phyloP scores from a whole-genome alignment of 768 basidiomycete species.

The Coprinopsis sp. region DNA sequence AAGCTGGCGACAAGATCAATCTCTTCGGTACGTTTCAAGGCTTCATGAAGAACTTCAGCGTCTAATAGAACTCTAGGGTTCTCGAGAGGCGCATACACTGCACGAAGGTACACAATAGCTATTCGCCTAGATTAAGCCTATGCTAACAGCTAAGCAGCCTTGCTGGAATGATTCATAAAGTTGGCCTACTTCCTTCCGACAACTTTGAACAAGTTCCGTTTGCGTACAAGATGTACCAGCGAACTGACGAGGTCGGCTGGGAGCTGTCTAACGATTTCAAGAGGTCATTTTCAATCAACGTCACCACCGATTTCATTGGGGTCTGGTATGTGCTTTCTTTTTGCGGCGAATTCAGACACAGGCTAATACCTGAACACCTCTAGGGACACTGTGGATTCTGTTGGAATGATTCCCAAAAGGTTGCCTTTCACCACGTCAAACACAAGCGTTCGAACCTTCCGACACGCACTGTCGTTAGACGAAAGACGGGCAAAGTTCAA shows the following conservation, averaged over 20 bases:
- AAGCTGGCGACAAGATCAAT: conserved; percentile 3
- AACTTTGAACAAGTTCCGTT: conserved; percentile 58
- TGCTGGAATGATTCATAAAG: conserved; percentile 48
- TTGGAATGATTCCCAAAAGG: conserved; percentile 48
- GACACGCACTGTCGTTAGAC: conserved; percentile 64
- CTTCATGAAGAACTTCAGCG: too few relatives aligned
- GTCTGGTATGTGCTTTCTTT: conserved; percentile 37
- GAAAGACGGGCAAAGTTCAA: conserved; percentile 60
- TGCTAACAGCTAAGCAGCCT: conserved; percentile 2
- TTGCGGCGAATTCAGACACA: background rate
- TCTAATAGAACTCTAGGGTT: too few relatives aligned
- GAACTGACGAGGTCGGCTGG: conserved; percentile 45
- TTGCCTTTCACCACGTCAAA: conserved; percentile 58
- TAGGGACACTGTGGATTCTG: conserved; percentile 68
- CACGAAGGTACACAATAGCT: conserved; percentile 30
- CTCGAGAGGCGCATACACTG: conserved; percentile 63
- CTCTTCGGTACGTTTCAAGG: conserved; percentile 1
- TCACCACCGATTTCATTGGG: conserved; percentile 56
- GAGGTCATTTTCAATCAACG: conserved; percentile 47
- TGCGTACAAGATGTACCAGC: conserved; percentile 58
- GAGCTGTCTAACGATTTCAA: conserved; percentile 51
- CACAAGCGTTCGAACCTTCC: conserved; percentile 50
- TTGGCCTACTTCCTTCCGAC: conserved; percentile 42
- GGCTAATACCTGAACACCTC: background rate
- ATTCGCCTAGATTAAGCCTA: background rate